Conservation (phyloP, 1,139 yeast genomes). For the Protomyces lactucae-debilis region DNA sequence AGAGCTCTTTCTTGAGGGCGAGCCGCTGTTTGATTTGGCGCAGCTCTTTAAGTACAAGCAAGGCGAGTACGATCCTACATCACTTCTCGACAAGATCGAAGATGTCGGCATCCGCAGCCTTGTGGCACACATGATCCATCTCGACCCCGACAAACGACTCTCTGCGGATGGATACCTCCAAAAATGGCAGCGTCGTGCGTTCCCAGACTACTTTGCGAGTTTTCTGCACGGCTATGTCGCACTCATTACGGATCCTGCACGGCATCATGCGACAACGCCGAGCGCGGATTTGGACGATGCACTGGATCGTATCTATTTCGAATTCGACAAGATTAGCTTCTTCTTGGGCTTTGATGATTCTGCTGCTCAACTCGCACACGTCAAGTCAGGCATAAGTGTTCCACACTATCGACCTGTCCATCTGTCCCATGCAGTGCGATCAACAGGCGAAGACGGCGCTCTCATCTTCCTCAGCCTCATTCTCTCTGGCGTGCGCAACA, state of each 20-base stretch:
- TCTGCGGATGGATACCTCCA: constrained; percentile 53
- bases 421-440: constrained; percentile 40
- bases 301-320: constrained; percentile 54
- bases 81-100: constrained; percentile 49
- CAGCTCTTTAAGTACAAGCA: constrained; percentile 78
- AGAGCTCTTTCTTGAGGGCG: constrained; percentile 80
- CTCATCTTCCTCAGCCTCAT: constrained; percentile 61
- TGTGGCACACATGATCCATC: constrained; percentile 56
- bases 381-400: constrained; percentile 29
- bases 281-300: constrained; percentile 53
- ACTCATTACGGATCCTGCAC: constrained; percentile 41
- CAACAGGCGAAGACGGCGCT: constrained; percentile 44
- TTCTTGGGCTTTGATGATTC: constrained; percentile 32
- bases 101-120: constrained; percentile 49
- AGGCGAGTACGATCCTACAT: constrained; percentile 47
- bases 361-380: neutral
- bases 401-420: constrained; percentile 35
- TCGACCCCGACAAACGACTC: constrained; percentile 58
- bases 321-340: constrained; percentile 35
- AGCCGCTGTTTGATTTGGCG: constrained; percentile 77
- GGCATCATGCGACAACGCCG: constrained; percentile 35
- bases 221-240: constrained; percentile 66
- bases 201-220: constrained; percentile 67
- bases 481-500: constrained; percentile 60
- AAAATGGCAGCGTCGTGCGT: constrained; percentile 48